Evolutionary conservation across 73 alveolate species (phyloP), one percentile per base, ranked within the genome.

Genomic region (Tetrahymena borealis): DNA sequence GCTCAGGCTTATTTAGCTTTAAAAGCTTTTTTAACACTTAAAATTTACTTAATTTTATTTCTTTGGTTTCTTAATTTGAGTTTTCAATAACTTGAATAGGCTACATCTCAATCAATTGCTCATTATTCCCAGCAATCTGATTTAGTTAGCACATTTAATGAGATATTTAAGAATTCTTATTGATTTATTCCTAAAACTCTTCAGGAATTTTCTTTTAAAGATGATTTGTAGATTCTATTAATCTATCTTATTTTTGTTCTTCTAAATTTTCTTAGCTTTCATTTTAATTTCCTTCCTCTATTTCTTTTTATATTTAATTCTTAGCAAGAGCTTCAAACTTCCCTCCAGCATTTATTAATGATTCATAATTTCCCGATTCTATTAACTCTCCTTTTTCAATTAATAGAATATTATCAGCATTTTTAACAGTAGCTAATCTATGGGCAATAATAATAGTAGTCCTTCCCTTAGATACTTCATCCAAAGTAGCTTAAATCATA

Each of bases 401-500:
- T 24, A 96, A 95, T 78, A 94, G 32, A 38, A 96, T 96, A 79
- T 33, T 60, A 77, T 97, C 97, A 38, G 99, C 99, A 32, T 96
- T 78, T 95, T 85, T 90, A 32, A 96, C 93, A 20, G 99, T 96
- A 16, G 95, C 78, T 39, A 97, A 96, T 78, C 97, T 95, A 85
- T 97, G 99, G 15, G 99, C 98, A 38, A 97, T 95, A 16, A 95
- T 94, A 33, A 96, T 90, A 32, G 94, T 96, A 10, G 98, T 96
- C 94, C 93, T 94, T 39, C 93, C 96, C 92, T 94, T 93, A 77
- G 93, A 94, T 28, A 97, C 79, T 37, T 91, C 77, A 39, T 92
- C 94, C 5, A 96, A 9, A 38, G 98, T 94, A 7, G 60, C 92
- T 90, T 94, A 43, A 28, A 96, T 94, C 40, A 91, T 40, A 12